Evolutionary conservation across 2,329 filamentous ascomycete genomes (phyloP).

Genomic region (Talaromyces amestolkiae): DNA sequence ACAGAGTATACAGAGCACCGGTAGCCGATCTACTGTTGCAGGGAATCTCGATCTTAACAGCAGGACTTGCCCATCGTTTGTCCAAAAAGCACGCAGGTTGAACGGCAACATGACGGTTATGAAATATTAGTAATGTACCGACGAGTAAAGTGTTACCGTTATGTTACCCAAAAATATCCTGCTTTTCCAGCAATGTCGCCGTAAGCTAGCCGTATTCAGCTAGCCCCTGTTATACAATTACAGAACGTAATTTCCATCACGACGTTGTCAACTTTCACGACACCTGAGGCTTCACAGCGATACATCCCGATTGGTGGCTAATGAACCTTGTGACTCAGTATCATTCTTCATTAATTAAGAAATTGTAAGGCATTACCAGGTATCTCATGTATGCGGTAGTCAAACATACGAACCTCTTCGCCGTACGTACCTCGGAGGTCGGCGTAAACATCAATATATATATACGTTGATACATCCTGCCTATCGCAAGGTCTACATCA

Average conservation of each 20-base stretch:
- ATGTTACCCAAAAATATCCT: not conserved
- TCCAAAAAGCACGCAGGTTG: not conserved
- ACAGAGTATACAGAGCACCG: no score
- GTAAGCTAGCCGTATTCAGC: not conserved
- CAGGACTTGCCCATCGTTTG: not conserved
- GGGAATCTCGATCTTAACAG: not conserved
- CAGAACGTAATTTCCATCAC: not conserved
- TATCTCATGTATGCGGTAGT: not conserved
- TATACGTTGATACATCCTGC: no score
- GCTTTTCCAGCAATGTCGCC: not conserved
- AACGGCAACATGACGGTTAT: no score
- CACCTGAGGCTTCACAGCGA: not conserved
- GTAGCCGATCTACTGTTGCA: not conserved
- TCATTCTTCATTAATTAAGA: not conserved
- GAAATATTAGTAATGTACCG: no score
- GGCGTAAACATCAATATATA: no score
- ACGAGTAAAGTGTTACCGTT: not conserved
- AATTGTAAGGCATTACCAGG: not conserved
- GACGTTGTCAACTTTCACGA: not conserved
- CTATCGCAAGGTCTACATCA: no score
- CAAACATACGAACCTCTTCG: no score
- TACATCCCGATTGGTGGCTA: not conserved
- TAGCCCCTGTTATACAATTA: not conserved
- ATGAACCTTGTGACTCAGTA: not conserved
- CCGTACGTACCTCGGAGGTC: no score